phyloP scores from a whole-genome alignment of 2,329 filamentous ascomycete species.

The Cordyceps farinosa region DNA sequence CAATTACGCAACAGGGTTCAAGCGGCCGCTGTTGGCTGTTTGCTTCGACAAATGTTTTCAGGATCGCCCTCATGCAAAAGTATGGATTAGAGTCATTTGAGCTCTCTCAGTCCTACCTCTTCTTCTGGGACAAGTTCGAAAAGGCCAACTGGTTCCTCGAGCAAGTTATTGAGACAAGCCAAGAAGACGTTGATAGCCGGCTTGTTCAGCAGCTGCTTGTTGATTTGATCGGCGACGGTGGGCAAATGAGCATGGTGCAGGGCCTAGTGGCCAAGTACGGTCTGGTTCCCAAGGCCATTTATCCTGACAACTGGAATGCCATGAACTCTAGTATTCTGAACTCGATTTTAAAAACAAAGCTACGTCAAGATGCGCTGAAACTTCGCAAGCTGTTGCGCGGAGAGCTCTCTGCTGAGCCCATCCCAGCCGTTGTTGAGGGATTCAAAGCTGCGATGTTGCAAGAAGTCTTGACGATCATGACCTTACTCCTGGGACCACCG shows the following conservation, averaged over 20 bases:
- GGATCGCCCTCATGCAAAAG: constrained; percentile 81
- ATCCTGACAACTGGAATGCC: constrained; percentile 79
- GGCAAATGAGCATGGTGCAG: constrained; percentile 89
- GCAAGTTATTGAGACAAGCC: constrained; percentile 71
- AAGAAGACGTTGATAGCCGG: constrained; percentile 67
- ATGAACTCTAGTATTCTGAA: constrained; percentile 68
- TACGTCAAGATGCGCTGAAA: constrained; percentile 77
- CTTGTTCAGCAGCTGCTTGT: constrained; percentile 67
- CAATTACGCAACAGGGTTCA: constrained; percentile 78
- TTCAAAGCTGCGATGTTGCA: constrained; percentile 72
- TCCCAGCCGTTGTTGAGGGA: constrained; percentile 39
- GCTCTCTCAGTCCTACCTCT: constrained; percentile 82
- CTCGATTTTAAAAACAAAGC: constrained; percentile 72
- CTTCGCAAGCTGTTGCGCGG: constrained; percentile 55
- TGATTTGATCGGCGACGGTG: constrained; percentile 72
- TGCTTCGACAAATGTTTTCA: constrained; percentile 85
- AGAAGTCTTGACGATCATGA: constrained; percentile 78
- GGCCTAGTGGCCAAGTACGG: constrained; percentile 86
- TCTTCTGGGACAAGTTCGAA: constrained; percentile 93
- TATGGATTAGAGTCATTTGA: constrained; percentile 76
- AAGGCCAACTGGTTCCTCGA: constrained; percentile 89
- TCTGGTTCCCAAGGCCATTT: constrained; percentile 76
- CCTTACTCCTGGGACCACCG: constrained; percentile 75
- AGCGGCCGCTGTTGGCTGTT: constrained; percentile 91
- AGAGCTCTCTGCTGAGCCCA: constrained; percentile 25